phyloP scores from a whole-genome alignment of 352 stramenopile genomes.

The Pythium aristosporum region DNA sequence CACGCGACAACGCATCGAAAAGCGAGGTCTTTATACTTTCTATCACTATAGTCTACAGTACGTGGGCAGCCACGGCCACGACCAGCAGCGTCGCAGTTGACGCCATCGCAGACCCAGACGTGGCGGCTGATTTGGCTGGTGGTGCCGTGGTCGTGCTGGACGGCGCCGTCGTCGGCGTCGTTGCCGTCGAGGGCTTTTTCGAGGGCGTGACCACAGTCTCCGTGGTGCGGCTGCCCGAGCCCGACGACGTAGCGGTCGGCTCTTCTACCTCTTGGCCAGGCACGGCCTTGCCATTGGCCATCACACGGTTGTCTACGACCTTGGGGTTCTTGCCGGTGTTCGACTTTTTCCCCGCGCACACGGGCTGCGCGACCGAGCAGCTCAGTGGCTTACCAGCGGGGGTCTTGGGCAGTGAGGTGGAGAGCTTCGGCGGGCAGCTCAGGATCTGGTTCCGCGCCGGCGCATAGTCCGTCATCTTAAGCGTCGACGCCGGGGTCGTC shows the following conservation, averaged over 20 bases:
- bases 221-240: slow-evolving; percentile 1
- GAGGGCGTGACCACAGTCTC: neutral
- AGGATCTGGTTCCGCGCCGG: slow-evolving; percentile 40
- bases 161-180: neutral
- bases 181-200: slow-evolving; percentile 2
- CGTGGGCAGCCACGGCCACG: neutral
- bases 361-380: slow-evolving; percentile 50
- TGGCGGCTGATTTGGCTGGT: slow-evolving; percentile 1
- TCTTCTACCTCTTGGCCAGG: neutral
- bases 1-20: too few relatives aligned
- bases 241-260: neutral
- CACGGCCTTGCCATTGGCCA: slow-evolving; percentile 5
- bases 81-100: slow-evolving; percentile 15
- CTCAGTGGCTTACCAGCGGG: slow-evolving; percentile 29
- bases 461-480: slow-evolving; percentile 39
- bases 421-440: slow-evolving; percentile 42
- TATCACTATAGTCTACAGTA: neutral
- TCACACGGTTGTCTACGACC: slow-evolving; percentile 15
- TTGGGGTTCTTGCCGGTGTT: slow-evolving; percentile 49
- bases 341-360: slow-evolving; percentile 53
- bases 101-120: neutral
- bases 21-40: too few relatives aligned
- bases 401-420: slow-evolving; percentile 19
- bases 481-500: slow-evolving; percentile 45
- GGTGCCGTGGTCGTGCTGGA: slow-evolving; percentile 8